Base-by-base conservation (phyloP, 331 rosid genomes). In the Telfairia occidentalis region DNA sequence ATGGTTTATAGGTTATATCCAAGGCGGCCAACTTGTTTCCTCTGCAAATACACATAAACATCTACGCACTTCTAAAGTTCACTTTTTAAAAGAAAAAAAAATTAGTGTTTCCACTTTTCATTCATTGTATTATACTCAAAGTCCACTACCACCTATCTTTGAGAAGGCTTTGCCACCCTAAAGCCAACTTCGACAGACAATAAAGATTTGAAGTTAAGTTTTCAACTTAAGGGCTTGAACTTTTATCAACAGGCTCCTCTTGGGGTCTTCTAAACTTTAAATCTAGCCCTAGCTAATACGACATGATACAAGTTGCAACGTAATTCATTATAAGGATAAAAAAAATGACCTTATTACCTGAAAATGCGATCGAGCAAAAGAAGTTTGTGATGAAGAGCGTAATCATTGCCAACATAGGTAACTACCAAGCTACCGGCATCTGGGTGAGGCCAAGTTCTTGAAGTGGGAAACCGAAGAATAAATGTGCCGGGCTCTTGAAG, bases 371-470 rank as follows among this genome's bases (percentile, higher is more conserved):
- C 96, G 78, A 85, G 78, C 23, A 89, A 84, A 63, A 94, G 92
- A 59, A 94, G 82, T 74, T 84, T 87, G 85, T 94, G 92, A 85
- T 82, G 96, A 79, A 94, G 83, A 65, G 81, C 54, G 78, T 83
- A 81, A 63, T 91, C 92, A 63, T 64, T 82, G 81, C 92, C 90
- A 38, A 94, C 84, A 55, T 94, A 91, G 53, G 97, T 86, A 75
- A 90, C 97, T 78, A 88, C 83, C 79, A 94, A 78, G 87, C 85
- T 81, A 64, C 97, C 98, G 3, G 98, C 96, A 86, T 94, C 98
- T 1, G 98, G 98, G 75, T 94, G 98, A 58, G 98, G 98, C 98
- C 98, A 94, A 78, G 92, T 94, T 84, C 98, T 81, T 19, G 98
- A 94, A 73, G 96, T 91, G 10, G 98, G 98, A 77, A 94, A 94